Evolutionary conservation across 331 rosid species (phyloP), one percentile per base, ranked within the genome.

Genomic region (Rhamnella rubrinervis): DNA sequence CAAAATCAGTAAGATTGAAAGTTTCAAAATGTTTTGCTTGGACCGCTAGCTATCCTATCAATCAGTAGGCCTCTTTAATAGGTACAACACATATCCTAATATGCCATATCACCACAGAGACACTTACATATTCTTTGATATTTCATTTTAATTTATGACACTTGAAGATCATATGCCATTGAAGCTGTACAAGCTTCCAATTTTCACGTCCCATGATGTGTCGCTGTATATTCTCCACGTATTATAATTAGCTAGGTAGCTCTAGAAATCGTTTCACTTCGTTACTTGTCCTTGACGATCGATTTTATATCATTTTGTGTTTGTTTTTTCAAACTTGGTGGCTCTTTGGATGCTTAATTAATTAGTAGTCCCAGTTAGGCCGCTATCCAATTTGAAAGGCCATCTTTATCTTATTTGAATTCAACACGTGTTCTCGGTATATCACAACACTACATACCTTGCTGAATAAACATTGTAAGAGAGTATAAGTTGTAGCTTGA

Each of bases 221-320:
- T 37, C 75, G 19, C 31, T 52, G 60, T 53, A 31, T 56, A 11
- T 61, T 68, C 63, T 64, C 52, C 61, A 61, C 75, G 70, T 68
- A 61, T 58, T 63, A 17, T 56, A 9, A 44, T 44, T 44, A 9
- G 3, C 3, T 44, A 44, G 14, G 4, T 40, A 51, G 49, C 26
- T 5, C 18, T 61, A 51, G 49, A 47, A 20, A 53, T 31, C 28
- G 26, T 52, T 19, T 28, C 21, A 23, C 16, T 62, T 37, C 20
- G 18, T 38, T 50, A 9, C 7, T n/a, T 31, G 20, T 13, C 49
- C 18, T 44, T 41, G 50, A 20, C 44, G 7, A 16, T 28, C 23
- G 23, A 23, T 23, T 23, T 23, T 25, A 28, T 59, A 13, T 59
- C 41, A 55, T 59, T 6, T 53, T 53, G 58, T 59, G 19, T 28